Evolutionary conservation across 129 eudicot genomes (phyloP).

Genomic region (Smallanthus sonchifolius): DNA sequence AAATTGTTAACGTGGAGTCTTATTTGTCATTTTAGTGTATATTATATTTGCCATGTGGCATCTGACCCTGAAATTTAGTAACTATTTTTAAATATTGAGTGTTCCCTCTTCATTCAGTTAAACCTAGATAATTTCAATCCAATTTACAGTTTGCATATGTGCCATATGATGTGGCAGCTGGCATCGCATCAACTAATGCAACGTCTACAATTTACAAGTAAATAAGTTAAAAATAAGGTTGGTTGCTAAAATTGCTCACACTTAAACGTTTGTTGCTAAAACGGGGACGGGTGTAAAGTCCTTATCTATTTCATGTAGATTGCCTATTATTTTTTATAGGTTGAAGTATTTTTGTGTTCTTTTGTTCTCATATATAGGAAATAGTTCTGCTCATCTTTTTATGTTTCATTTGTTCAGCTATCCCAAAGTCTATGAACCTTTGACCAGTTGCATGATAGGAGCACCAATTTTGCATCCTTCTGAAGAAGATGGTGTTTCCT

Average conservation of each 20-base stretch:
- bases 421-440: conserved; percentile 68
- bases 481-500: conserved; percentile 47
- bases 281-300: neutral
- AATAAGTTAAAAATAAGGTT: neutral
- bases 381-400: conserved; percentile 9
- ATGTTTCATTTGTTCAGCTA: conserved; percentile 50
- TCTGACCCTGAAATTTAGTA: neutral
- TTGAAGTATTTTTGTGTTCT: neutral
- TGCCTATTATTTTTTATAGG: neutral
- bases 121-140: too few species aligned
- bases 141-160: neutral
- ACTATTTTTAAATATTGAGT: neutral
- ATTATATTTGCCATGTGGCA: neutral
- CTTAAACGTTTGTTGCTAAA: neutral
- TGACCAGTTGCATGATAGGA: conserved; percentile 78
- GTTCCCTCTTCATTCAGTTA: too few species aligned
- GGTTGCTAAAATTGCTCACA: neutral
- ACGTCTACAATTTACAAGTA: neutral
- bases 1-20: neutral
- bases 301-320: neutral
- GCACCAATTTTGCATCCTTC: conserved; percentile 45
- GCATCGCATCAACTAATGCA: neutral
- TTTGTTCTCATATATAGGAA: conserved; percentile 1
- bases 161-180: neutral
- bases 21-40: neutral